phyloP scores from a whole-genome alignment of 2,329 filamentous ascomycete genomes.

The Elsinoe perseae region DNA sequence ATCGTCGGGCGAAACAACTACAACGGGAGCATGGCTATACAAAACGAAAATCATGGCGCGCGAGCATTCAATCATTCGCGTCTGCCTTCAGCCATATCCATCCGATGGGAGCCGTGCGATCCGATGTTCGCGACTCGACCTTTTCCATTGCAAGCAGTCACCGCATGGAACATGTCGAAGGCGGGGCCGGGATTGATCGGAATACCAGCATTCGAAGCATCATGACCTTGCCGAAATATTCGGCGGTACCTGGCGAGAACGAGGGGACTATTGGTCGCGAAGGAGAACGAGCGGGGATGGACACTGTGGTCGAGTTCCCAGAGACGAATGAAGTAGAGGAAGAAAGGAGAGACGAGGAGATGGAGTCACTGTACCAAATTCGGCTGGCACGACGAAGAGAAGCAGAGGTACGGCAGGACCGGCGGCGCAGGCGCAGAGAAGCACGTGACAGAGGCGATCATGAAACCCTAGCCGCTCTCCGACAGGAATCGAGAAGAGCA shows the following conservation, averaged over 20 bases:
- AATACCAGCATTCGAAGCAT: constrained; percentile 86
- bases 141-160: constrained; percentile 9
- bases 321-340: constrained; percentile 75
- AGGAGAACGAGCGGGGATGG: constrained; percentile 85
- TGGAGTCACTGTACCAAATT: constrained; percentile 89
- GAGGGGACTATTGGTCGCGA: constrained; percentile 82
- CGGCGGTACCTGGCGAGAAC: constrained; percentile 59
- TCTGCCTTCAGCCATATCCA: background rate
- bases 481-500: constrained; percentile 48
- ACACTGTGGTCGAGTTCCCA: constrained; percentile 79
- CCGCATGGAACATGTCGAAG: constrained; percentile 15
- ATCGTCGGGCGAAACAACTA: constrained; percentile 8
- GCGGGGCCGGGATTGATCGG: constrained; percentile 54
- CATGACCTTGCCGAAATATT: constrained; percentile 86
- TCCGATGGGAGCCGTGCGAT: constrained; percentile 1
- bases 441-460: constrained; percentile 64
- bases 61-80: constrained; percentile 10
- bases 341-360: constrained; percentile 71
- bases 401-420: constrained; percentile 66
- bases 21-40: constrained; percentile 8
- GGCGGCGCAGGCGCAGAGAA: constrained; percentile 61
- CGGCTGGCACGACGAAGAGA: constrained; percentile 68
- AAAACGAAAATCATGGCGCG: constrained; percentile 12
- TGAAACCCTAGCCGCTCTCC: constrained; percentile 59
- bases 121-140: constrained; percentile 13